Conservation (phyloP, 805 yeast genomes). For the Kodamaea neixiangensis region DNA sequence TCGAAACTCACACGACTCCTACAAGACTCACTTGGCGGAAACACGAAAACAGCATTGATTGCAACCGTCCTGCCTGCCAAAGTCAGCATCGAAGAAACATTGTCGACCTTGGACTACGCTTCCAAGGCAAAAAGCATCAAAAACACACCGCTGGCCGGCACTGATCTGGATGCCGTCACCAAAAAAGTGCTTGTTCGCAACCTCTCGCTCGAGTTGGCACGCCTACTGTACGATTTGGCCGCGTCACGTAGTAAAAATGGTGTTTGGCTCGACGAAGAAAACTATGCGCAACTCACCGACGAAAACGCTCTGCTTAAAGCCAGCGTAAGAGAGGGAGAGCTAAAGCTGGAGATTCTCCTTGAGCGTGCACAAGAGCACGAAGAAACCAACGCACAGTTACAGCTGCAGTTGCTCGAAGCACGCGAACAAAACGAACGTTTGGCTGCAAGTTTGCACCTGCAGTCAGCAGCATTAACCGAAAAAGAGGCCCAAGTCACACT, state of each 20-base stretch:
- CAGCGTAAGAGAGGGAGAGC: conserved; percentile 20
- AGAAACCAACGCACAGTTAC: neutral
- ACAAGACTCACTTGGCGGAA: conserved; percentile 85
- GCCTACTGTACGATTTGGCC: conserved; percentile 57
- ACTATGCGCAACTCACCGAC: conserved; percentile 40
- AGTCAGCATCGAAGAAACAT: conserved; percentile 74
- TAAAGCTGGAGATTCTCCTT: conserved; percentile 21
- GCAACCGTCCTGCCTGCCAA: conserved; percentile 88
- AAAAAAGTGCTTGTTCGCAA: conserved; percentile 56
- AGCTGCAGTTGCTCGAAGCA: neutral
- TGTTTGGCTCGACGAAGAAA: conserved; percentile 59
- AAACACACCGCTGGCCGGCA: conserved; percentile 56
- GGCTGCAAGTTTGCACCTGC: neutral
- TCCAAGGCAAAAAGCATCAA: conserved; percentile 80
- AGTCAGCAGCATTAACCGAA: neutral
- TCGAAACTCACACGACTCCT: conserved; percentile 69
- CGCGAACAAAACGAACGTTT: neutral
- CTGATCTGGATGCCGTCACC: conserved; percentile 42
- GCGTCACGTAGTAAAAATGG: conserved; percentile 69
- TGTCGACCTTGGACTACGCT: conserved; percentile 86
- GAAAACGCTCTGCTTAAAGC: conserved; percentile 31
- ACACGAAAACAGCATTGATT: conserved; percentile 81
- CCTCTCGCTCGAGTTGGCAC: conserved; percentile 54
- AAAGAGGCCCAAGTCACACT: conserved; percentile 8
- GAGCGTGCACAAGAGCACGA: conserved; percentile 1